These are phyloP conservation scores for Zangia roseola DNA, from an alignment of 768 basidiomycete genomes.

Conservation along the genomic window DNA sequence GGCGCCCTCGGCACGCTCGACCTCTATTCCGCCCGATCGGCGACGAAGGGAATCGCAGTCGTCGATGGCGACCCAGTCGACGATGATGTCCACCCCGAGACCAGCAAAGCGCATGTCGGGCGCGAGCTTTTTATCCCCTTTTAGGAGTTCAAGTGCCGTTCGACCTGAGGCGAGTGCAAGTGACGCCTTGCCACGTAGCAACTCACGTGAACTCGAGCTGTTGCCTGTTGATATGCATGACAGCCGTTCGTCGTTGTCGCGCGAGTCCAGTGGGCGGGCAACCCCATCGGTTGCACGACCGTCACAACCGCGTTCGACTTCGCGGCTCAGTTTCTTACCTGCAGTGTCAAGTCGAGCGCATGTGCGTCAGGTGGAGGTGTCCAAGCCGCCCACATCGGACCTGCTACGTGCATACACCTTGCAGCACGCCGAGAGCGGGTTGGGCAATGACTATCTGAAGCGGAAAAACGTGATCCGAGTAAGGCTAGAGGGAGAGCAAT, in stretches of 20 bases:
- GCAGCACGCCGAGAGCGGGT: conserved; percentile 88
- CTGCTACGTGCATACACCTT: conserved; percentile 74
- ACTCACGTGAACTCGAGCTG: conserved; percentile 20
- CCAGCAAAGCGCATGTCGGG: conserved; percentile 26
- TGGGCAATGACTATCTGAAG: conserved; percentile 94
- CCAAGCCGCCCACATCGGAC: conserved; percentile 48
- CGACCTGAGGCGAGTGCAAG: conserved; percentile 9
- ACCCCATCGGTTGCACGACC: conserved; percentile 14
- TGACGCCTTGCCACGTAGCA: conserved; percentile 9
- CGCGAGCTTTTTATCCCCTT: conserved; percentile 29
- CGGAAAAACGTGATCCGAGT: conserved; percentile 92
- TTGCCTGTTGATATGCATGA: conserved; percentile 23
- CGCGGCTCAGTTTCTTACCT: conserved; percentile 26
- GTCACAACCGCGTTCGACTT: conserved; percentile 15
- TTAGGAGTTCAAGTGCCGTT: conserved; percentile 14
- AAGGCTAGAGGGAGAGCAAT: conserved; percentile 93
- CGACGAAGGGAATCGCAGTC: conserved; percentile 25
- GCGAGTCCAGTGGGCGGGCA: conserved; percentile 11
- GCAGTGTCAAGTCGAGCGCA: conserved; percentile 14
- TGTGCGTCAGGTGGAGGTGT: conserved; percentile 26
- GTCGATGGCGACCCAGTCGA: conserved; percentile 19
- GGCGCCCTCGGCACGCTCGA: conserved; percentile 1
- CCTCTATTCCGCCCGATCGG: conserved; percentile 8
- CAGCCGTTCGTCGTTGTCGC: conserved; percentile 22
- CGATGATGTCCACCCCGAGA: conserved; percentile 15